Base-by-base conservation (phyloP, 2,329 filamentous ascomycete genomes). In the Microascus cirrosus region DNA sequence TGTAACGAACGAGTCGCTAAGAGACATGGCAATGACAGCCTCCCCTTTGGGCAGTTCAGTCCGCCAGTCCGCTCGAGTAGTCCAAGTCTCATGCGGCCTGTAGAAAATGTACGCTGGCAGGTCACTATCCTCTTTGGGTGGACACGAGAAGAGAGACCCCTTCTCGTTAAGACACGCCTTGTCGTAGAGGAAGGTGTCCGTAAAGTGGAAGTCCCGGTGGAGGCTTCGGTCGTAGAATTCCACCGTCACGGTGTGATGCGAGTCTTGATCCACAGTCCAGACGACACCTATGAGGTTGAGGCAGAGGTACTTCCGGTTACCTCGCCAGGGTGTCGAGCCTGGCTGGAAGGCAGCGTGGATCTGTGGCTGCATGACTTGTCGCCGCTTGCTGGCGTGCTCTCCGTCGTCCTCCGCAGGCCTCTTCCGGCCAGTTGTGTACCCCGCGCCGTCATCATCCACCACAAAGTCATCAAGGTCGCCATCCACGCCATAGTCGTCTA, bases 191-290 rank as follows among this genome's bases (percentile, higher is more conserved):
- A 91, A 96, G 1, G 91, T 93, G 68, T 99, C 94, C 13, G 92
- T 97, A 69, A 99, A 97, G 74, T 97, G 94, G 66, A 96, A 96
- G 69, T 97, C 91, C 54, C 93, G 83, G 69, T 96, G 88, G 60
- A 88, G 85, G 64, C 95, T 91, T 59, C 91, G 87, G 70, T 99
- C 95, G 69, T 97, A 96, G 69, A 99, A 99, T 66, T 97, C 94
- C 1, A 97, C 92, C 0, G 92, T 96, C 12, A 99, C 86, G 1
- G 94, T 99, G 68, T 97, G 84, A 65, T 93, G 87, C 0, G 87
- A 89, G 66, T 96, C 92, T 71, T 99, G 94, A 64, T 96, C 89
- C 20, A 99, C 90, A 0, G 93, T 97, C 90, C 94, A 99, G 10
- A 96, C 89, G 66, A 95, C 94, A 1, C 95, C 94, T 57, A 92